Conservation (phyloP, 176 grass and related monocot species). For the Lolium multiflorum region DNA sequence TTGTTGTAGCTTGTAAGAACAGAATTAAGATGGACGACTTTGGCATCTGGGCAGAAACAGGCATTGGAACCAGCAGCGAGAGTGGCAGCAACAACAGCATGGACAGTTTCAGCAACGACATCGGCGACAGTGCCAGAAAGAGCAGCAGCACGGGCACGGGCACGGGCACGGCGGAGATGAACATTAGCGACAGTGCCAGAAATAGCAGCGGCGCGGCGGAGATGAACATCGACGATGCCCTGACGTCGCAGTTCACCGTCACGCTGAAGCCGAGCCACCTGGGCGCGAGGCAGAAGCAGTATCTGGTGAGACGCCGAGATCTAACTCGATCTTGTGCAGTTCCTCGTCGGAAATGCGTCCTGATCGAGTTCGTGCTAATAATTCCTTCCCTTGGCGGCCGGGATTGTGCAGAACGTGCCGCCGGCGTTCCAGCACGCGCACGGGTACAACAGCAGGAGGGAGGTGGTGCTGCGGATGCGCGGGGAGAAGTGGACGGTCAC, state of each 20-base stretch:
- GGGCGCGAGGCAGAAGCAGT: conserved; percentile 42
- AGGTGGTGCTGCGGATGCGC: conserved; percentile 48
- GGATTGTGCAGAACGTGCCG: conserved; percentile 51
- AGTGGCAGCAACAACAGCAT: neutral
- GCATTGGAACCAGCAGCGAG: neutral
- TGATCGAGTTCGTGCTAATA: neutral
- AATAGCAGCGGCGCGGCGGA: neutral
- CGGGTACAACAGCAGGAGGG: conserved; percentile 26
- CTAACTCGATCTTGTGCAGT: too few relatives aligned
- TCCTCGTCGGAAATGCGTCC: too few relatives aligned
- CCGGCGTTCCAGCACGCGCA: conserved; percentile 53
- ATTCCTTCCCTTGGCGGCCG: neutral
- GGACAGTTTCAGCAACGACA: neutral
- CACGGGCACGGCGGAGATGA: too few relatives aligned
- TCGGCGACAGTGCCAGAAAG: neutral
- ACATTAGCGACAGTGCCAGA: neutral
- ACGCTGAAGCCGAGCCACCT: conserved; percentile 40
- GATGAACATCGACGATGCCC: neutral
- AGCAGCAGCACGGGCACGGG: neutral
- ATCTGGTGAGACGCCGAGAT: conserved; percentile 48
- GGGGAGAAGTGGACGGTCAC: conserved; percentile 32
- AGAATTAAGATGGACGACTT: neutral
- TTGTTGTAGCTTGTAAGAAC: neutral
- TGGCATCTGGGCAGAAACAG: neutral
- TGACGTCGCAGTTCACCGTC: conserved; percentile 41